Percentiles rank a stretch among this genome's conserved stretches.
Conservation (phyloP, 805 yeast species). For the Pichia cabralensis region DNA sequence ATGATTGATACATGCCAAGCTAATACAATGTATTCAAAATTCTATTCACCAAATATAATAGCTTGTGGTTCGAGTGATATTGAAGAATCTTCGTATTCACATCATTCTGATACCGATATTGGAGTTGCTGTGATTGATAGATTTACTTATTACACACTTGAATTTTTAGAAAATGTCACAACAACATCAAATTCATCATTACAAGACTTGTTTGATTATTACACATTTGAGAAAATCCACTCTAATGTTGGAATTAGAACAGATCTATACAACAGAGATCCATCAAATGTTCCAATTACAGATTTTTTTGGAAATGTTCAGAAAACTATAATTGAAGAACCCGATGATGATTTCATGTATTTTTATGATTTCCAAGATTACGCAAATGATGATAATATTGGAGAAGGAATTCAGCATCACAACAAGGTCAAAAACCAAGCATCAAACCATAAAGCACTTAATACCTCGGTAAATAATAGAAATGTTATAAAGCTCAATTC, state of each 20-base stretch:
- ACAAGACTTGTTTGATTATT: constrained; percentile 75
- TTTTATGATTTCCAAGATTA: constrained; percentile 35
- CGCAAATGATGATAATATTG: constrained; percentile 7
- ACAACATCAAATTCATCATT: constrained; percentile 67
- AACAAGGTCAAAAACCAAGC: neutral
- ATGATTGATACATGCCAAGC: constrained; percentile 99
- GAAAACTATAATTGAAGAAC: constrained; percentile 44
- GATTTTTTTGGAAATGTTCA: constrained; percentile 94
- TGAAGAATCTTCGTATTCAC: constrained; percentile 89
- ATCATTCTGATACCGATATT: constrained; percentile 88
- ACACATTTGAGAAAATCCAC: constrained; percentile 77
- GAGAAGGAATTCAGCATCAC: neutral
- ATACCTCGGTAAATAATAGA: too few species aligned
- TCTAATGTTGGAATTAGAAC: constrained; percentile 90
- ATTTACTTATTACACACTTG: constrained; percentile 86
- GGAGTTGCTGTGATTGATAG: constrained; percentile 98
- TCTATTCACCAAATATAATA: constrained; percentile 84
- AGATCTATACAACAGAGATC: constrained; percentile 61
- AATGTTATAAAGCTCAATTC: constrained; percentile 1
- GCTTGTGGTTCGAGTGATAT: constrained; percentile 87
- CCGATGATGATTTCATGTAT: constrained; percentile 5
- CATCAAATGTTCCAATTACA: constrained; percentile 64
- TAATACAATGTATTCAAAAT: constrained; percentile 89
- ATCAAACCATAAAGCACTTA: neutral
- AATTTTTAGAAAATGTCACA: constrained; percentile 71